Evolutionary conservation across 140 eudicot species (phyloP), one percentile per base, ranked within the genome.

Genomic region (Anethum foeniculum): DNA sequence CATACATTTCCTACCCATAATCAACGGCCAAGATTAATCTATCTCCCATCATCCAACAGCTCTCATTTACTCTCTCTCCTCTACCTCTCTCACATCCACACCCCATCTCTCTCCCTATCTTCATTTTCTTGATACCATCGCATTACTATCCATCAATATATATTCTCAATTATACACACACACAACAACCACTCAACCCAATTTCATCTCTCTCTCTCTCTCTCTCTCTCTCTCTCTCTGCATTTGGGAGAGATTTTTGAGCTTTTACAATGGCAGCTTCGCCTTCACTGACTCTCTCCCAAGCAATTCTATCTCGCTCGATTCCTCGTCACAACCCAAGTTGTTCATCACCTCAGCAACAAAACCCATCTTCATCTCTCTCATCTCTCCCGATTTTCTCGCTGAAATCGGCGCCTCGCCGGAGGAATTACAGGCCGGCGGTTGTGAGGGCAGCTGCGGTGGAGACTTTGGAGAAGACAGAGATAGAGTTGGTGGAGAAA

Each of bases 231-330:
- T 41, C 78, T 47, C 79, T 47, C 79, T 47, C 62, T 75, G 16
- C 10, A 0, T 46, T 47, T 23, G 30, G 27, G 79, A 32, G 79
- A 46, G 79, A 46, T 9, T 39, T 16, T 47, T 27, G 2, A 3
- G 11, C 64, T 43, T 12, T 0, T 84, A 86, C 92, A 90, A 89
- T 93, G 97, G 96, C 97, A 77, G 83, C 97, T 65, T 88, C 97
- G 25, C 82, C 97, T 56, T 89, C 98, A 18, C 88, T 93, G 49
- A 91, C 97, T n/a, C 91, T 91, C 83, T 93, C 98, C 21, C 97
- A 93, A 81, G 93, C 93, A 58, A 85, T 89, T 67, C 88, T 93
- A 81, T 75, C 95, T 34, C 95, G 90, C 81, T 83, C 96, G 73
- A 75, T 85, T 75, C 85, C 94, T 82, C 92, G 88, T 82, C 97